These are phyloP conservation scores for Nemania sp. DNA, from an alignment of 2,329 filamentous ascomycete genomes.

Conservation along the genomic window DNA sequence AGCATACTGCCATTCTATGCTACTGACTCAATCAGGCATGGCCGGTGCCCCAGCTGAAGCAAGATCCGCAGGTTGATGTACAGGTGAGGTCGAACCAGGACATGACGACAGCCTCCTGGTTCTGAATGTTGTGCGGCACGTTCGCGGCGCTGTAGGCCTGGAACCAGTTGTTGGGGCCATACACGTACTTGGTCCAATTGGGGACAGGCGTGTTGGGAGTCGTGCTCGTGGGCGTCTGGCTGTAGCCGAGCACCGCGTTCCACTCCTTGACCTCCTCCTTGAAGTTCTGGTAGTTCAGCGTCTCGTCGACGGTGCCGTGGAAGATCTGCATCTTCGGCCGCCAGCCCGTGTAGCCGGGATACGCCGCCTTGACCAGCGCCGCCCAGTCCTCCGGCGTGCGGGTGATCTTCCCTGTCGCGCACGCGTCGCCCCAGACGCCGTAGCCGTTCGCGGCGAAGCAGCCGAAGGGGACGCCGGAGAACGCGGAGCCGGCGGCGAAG, in stretches of 20 bases:
- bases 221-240: slow-evolving; percentile 36
- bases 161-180: slow-evolving; percentile 44
- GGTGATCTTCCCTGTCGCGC: slow-evolving; percentile 53
- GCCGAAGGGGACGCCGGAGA: slow-evolving; percentile 53
- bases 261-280: slow-evolving; percentile 60
- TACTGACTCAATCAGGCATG: slow-evolving; percentile 7
- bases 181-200: slow-evolving; percentile 46
- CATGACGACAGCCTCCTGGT: slow-evolving; percentile 45
- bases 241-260: slow-evolving; percentile 48
- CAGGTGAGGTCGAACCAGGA: slow-evolving; percentile 46
- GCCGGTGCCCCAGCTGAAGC: slow-evolving; percentile 46
- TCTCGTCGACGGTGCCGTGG: slow-evolving; percentile 58
- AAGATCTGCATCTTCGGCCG: slow-evolving; percentile 62
- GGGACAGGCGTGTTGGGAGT: slow-evolving; percentile 41
- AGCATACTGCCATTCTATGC: no score
- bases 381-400: slow-evolving; percentile 28
- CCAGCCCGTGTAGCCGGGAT: slow-evolving; percentile 55
- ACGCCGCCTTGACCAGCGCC: slow-evolving; percentile 46
- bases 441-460: slow-evolving; percentile 52
- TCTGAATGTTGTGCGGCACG: slow-evolving; percentile 47
- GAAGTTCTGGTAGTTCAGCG: slow-evolving; percentile 57
- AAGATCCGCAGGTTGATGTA: slow-evolving; percentile 35
- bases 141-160: slow-evolving; percentile 47
- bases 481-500: slow-evolving; percentile 51
- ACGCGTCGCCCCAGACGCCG: slow-evolving; percentile 57